Percentiles rank a stretch among this genome's conserved stretches.
Evolutionary conservation across 495 filamentous ascomycete genomes (phyloP).

Genomic region (Talaromyces liani): DNA sequence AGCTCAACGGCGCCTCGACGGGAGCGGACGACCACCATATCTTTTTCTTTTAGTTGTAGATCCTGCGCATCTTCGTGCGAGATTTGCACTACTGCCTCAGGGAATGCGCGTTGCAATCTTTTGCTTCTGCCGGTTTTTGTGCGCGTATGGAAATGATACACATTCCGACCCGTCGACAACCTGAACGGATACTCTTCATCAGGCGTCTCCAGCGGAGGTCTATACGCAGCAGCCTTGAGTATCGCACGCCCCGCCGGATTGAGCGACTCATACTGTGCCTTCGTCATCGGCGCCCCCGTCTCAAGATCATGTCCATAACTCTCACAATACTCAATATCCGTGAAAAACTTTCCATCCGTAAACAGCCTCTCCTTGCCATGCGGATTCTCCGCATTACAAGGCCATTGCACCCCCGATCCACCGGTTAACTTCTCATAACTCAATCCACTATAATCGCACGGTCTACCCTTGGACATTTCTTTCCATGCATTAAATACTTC

Average conservation of each 20-base stretch:
- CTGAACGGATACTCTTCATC: not conserved
- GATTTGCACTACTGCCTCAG: not conserved
- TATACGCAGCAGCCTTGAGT: not conserved
- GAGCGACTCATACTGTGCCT: not conserved
- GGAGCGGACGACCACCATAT: not conserved
- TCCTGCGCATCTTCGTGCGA: not conserved
- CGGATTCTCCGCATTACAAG: not conserved
- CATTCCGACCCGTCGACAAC: not conserved
- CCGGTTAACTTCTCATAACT: not conserved
- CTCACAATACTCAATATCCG: not conserved
- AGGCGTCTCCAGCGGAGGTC: not conserved
- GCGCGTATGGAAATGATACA: not conserved
- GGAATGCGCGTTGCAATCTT: not conserved
- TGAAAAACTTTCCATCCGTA: not conserved
- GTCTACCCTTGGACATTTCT: slow-evolving; percentile 13
- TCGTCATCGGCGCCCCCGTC: not conserved
- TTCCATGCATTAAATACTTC: slow-evolving; percentile 19
- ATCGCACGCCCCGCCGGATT: not conserved
- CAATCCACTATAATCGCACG: slow-evolving; percentile 15
- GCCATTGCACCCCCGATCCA: not conserved
- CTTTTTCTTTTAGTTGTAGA: not conserved
- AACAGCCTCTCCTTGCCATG: not conserved
- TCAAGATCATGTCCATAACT: not conserved
- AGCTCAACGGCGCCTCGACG: not conserved
- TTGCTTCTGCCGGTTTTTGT: not conserved